Percentiles rank a stretch among this genome's conserved stretches.
phyloP scores from a whole-genome alignment of 257 asterid genomes.

The Linaria vulgaris region DNA sequence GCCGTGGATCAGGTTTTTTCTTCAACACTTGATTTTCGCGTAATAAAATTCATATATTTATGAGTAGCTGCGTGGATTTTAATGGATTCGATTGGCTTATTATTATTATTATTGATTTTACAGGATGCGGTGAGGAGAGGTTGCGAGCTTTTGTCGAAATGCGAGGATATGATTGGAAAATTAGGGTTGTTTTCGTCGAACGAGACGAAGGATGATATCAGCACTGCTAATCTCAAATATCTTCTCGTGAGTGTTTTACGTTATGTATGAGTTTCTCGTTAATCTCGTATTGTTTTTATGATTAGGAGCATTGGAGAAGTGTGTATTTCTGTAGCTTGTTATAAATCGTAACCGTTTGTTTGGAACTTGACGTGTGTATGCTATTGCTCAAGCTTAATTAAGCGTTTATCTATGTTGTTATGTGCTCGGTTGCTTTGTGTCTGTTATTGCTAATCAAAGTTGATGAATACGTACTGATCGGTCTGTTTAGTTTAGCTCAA shows the following conservation, averaged over 20 bases:
- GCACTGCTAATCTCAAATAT: conserved; percentile 82
- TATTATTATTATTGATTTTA: conserved; percentile 14
- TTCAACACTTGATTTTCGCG: neutral
- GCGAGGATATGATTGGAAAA: conserved; percentile 84
- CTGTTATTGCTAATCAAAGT: too few relatives aligned
- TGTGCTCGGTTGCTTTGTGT: too few relatives aligned
- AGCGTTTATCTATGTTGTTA: too few relatives aligned
- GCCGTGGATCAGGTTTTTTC: conserved; percentile 52
- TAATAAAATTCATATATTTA: too few relatives aligned
- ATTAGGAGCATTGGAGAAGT: neutral
- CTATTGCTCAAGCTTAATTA: too few relatives aligned
- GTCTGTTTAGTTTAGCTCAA: too few relatives aligned
- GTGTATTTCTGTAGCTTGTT: too few relatives aligned
- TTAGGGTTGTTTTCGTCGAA: conserved; percentile 83
- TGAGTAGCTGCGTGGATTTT: too few relatives aligned
- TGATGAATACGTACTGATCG: too few relatives aligned
- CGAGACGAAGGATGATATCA: conserved; percentile 89
- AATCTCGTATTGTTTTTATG: neutral
- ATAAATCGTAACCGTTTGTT: too few relatives aligned
- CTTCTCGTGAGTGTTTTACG: conserved; percentile 75
- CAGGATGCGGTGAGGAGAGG: conserved; percentile 71
- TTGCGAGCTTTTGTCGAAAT: conserved; percentile 61
- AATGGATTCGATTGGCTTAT: neutral
- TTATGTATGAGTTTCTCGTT: neutral
- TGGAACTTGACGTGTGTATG: too few relatives aligned